Evolutionary conservation across 257 asterid species (phyloP), one percentile per base, ranked within the genome.

Genomic region (Capsicum pubescens): DNA sequence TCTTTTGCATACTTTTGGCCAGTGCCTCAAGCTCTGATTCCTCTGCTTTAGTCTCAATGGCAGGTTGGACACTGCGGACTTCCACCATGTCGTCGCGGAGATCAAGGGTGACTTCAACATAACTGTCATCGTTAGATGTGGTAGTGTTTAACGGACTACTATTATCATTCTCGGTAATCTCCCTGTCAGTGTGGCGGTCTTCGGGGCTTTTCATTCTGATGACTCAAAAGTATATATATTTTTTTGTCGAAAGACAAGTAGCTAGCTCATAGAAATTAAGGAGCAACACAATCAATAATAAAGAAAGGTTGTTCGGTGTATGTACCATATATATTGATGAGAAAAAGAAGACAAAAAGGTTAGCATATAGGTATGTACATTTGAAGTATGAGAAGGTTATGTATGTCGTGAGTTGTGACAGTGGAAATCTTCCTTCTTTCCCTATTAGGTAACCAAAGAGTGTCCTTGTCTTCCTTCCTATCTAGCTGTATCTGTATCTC

Each of bases 91-190:
- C 87, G 3, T 84, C 83, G 0, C 84, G 84, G 42, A 87, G 70
- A 68, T 87, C 89, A 6, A 87, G 85, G 46, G 84, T 82, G 44
- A 87, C 82, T 52, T 87, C 89, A 13, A 82, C 89, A 12, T 84
- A 46, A 3, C 58, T 76, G 19, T 87, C 87, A 61, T 80, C 68
- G 7, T 54, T 74, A 21, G 7, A 26, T 21, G 6, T 74, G 63
- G 8, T 13, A 21, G 19, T 13, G 42, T 72, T 19, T 0, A 15
- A 72, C 1, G 42, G 80, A 19, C 59, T 72, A 11, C 12, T 48
- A 9, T 21, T 5, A 19, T 21, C 32, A 12, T 26, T 64, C 46
- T 64, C 71, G 17, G 32, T 32, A 13, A 76, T 0, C 46, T 76
- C 81, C 14, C 4, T 52, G 61, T 1, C 63, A 21, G 48, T 12